A percentile compares a stretch with the other conserved stretches of the same genome.
Conservation (phyloP, 2,329 filamentous ascomycete species). For the Rutstroemia sp. region DNA sequence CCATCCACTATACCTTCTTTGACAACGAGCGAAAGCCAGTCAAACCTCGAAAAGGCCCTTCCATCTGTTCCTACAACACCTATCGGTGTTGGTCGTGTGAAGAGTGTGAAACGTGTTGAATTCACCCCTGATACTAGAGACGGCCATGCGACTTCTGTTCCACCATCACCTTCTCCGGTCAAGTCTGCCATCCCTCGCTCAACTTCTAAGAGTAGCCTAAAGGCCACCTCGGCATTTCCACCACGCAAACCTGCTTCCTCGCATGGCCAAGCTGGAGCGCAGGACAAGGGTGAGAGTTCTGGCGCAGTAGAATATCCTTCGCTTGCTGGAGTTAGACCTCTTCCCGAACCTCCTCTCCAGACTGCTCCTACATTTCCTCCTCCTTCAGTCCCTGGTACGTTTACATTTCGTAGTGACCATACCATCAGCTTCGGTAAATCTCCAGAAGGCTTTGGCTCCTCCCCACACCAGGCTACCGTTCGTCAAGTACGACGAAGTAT, state of each 20-base stretch:
- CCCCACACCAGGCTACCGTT: slow-evolving; percentile 51
- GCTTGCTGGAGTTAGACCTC: slow-evolving; percentile 21
- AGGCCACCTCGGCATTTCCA: not conserved
- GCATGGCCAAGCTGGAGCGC: not conserved
- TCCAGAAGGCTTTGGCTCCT: slow-evolving; percentile 46
- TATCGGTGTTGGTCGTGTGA: slow-evolving; percentile 37
- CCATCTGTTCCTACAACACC: slow-evolving; percentile 54
- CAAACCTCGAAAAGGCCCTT: slow-evolving; percentile 47
- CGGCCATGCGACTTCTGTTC: slow-evolving; percentile 30
- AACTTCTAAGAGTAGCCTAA: slow-evolving; percentile 30
- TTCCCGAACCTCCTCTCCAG: slow-evolving; percentile 18
- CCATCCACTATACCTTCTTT: slow-evolving; percentile 20
- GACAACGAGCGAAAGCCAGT: slow-evolving; percentile 36
- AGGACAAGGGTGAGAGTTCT: not conserved
- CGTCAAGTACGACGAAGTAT: slow-evolving; percentile 51
- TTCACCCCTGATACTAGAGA: slow-evolving; percentile 66
- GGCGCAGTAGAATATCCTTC: slow-evolving; percentile 25
- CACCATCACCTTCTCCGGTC: slow-evolving; percentile 49
- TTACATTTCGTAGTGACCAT: slow-evolving; percentile 59
- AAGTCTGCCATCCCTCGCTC: slow-evolving; percentile 42
- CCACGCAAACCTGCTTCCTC: not conserved
- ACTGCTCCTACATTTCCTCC: slow-evolving; percentile 3
- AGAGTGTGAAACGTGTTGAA: slow-evolving; percentile 64
- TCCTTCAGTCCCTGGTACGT: slow-evolving; percentile 45
- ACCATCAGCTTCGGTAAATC: slow-evolving; percentile 50